Conservation (phyloP, 108 stramenopile species). For the Skeletonema tropicum region DNA sequence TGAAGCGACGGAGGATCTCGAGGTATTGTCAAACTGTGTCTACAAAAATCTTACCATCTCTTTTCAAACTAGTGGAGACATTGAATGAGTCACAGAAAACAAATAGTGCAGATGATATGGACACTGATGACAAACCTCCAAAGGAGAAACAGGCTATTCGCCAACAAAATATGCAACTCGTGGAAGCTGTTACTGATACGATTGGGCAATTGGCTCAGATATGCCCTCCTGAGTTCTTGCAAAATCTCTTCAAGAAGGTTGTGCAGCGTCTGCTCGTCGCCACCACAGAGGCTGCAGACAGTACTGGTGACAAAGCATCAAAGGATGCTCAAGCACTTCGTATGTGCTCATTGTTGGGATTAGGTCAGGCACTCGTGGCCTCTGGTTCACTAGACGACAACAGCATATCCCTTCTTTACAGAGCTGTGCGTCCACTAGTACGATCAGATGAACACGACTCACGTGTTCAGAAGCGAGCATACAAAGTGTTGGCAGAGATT, state of each 20-base stretch:
- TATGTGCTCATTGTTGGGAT: constrained; percentile 72
- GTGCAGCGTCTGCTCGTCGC: constrained; percentile 71
- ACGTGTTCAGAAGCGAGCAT: constrained; percentile 74
- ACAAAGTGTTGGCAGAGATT: constrained; percentile 74
- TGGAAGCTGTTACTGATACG: constrained; percentile 62
- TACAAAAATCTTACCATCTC: constrained; percentile 63
- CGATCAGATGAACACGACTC: constrained; percentile 70
- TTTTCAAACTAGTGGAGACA: constrained; percentile 73
- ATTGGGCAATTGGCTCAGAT: constrained; percentile 67
- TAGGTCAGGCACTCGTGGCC: constrained; percentile 71
- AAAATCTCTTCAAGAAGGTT: constrained; percentile 78
- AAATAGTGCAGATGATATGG: constrained; percentile 28
- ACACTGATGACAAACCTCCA: constrained; percentile 25
- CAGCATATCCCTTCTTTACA: constrained; percentile 67
- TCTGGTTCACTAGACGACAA: constrained; percentile 70
- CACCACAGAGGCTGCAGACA: constrained; percentile 42
- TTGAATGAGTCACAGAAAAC: constrained; percentile 37
- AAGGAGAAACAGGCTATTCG: constrained; percentile 28
- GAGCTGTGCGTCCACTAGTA: constrained; percentile 76
- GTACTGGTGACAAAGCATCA: constrained; percentile 42
- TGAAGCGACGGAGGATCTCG: constrained; percentile 42
- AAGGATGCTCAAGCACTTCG: constrained; percentile 28
- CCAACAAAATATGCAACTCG: constrained; percentile 42
- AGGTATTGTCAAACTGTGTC: constrained; percentile 48
- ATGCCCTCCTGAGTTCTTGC: constrained; percentile 62